Percentiles rank a stretch among this genome's conserved stretches.
phyloP scores from a whole-genome alignment of 106 monocot genomes.

The Iris macrosiphon region DNA sequence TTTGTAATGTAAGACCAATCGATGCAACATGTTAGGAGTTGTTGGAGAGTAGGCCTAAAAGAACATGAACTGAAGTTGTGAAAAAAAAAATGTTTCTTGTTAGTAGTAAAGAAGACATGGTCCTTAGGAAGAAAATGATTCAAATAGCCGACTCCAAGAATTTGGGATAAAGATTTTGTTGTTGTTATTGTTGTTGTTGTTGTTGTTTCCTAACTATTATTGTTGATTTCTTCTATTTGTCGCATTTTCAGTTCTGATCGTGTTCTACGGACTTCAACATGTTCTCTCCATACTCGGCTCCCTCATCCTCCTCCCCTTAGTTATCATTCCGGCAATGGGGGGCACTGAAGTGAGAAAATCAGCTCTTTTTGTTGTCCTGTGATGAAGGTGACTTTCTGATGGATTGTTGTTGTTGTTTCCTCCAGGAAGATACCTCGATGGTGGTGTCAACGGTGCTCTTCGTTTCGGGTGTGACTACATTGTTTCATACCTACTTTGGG shows the following conservation, averaged over 20 bases:
- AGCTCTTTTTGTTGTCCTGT: not conserved
- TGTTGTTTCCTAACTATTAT: too few relatives aligned
- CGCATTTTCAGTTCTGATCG: conserved; percentile 72
- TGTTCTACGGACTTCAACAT: conserved; percentile 76
- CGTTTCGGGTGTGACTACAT: conserved; percentile 81
- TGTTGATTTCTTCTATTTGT: too few relatives aligned
- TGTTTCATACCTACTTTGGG: conserved; percentile 81
- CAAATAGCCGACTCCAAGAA: too few relatives aligned
- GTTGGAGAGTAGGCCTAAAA: too few relatives aligned
- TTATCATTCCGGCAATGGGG: conserved; percentile 97
- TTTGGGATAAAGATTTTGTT: too few relatives aligned
- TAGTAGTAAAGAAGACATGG: too few relatives aligned
- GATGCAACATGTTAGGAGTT: too few relatives aligned
- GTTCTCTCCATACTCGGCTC: conserved; percentile 88
- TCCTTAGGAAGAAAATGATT: too few relatives aligned
- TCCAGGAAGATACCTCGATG: conserved; percentile 80
- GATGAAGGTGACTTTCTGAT: not conserved
- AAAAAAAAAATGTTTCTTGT: too few relatives aligned
- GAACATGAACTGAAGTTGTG: too few relatives aligned
- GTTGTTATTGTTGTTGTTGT: too few relatives aligned
- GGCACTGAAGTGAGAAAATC: conserved; percentile 49
- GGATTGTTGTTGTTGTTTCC: not conserved
- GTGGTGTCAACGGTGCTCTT: conserved; percentile 88
- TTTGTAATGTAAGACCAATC: too few relatives aligned
- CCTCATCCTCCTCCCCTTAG: conserved; percentile 72